Conservation (phyloP, 306 rosid species). For the Begonia peltatifolia region DNA sequence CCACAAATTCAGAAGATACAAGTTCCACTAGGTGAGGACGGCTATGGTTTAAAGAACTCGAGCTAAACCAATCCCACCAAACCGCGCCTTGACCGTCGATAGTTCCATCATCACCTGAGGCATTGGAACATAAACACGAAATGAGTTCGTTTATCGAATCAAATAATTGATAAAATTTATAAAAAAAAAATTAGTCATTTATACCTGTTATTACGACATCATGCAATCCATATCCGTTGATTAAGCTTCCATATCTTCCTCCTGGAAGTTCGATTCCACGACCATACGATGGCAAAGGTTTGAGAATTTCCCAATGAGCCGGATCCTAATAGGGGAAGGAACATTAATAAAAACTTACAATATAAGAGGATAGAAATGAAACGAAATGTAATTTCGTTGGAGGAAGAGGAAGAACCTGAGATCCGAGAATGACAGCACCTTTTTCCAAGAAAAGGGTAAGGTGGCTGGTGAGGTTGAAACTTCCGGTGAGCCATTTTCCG, state of each 20-base stretch:
- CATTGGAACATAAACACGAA: constrained; percentile 5
- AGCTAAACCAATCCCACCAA: constrained; percentile 89
- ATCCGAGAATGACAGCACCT: constrained; percentile 78
- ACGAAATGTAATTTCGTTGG: background rate
- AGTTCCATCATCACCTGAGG: constrained; percentile 78
- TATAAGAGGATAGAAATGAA: background rate
- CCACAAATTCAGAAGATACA: constrained; percentile 42
- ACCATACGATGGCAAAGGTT: constrained; percentile 90
- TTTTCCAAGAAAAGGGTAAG: constrained; percentile 91
- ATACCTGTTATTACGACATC: constrained; percentile 94
- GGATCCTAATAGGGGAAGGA: constrained; percentile 46
- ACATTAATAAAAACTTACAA: background rate
- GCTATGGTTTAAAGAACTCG: constrained; percentile 62
- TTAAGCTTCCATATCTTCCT: constrained; percentile 69
- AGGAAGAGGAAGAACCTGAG: constrained; percentile 49
- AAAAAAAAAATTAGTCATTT: background rate
- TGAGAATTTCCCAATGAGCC: constrained; percentile 62
- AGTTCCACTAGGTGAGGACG: constrained; percentile 91
- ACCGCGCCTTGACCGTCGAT: constrained; percentile 77
- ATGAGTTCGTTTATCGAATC: constrained; percentile 1
- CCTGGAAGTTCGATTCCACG: constrained; percentile 83
- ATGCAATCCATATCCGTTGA: constrained; percentile 60
- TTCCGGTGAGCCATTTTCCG: constrained; percentile 90
- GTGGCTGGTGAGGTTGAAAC: constrained; percentile 90
- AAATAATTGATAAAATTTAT: constrained; percentile 3